These are phyloP conservation scores for Geosmithia morbida DNA, from an alignment of 2,329 filamentous ascomycete species.

Conservation along the genomic window DNA sequence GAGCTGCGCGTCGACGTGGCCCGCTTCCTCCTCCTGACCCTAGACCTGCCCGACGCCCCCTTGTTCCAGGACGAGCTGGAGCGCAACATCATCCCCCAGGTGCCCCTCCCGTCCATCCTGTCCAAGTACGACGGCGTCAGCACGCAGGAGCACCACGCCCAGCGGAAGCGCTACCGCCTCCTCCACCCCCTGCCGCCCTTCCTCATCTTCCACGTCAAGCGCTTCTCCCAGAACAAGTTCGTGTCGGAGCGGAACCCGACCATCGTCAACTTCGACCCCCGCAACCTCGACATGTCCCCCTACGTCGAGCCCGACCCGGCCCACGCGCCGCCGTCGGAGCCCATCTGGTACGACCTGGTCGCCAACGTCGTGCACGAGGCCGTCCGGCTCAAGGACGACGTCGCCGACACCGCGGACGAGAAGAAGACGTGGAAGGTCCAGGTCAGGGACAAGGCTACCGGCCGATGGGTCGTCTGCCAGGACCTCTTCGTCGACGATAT, in stretches of 20 bases:
- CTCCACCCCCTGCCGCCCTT: constrained; percentile 84
- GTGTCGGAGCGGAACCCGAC: constrained; percentile 92
- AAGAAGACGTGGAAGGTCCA: constrained; percentile 90
- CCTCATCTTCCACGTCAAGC: constrained; percentile 89
- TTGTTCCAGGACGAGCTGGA: constrained; percentile 93
- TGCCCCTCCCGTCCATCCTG: constrained; percentile 69
- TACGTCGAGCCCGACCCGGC: constrained; percentile 81
- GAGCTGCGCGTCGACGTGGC: constrained; percentile 62
- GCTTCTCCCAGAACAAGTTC: constrained; percentile 94
- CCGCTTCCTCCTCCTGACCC: constrained; percentile 81
- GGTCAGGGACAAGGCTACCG: constrained; percentile 63
- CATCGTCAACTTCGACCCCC: constrained; percentile 88
- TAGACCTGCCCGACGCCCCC: constrained; percentile 82
- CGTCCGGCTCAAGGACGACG: constrained; percentile 63
- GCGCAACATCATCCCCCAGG: constrained; percentile 90
- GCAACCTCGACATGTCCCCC: constrained; percentile 69
- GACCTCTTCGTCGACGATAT: constrained; percentile 87
- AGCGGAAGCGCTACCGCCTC: constrained; percentile 78
- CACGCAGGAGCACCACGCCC: constrained; percentile 77
- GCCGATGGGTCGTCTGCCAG: constrained; percentile 87
- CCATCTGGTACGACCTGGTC: constrained; percentile 88
- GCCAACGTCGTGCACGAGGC: constrained; percentile 88
- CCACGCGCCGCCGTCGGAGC: constrained; percentile 57
- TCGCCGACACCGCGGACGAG: constrained; percentile 80
- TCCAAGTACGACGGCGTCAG: constrained; percentile 84